phyloP scores from a whole-genome alignment of 768 basidiomycete genomes.

The Basidioascus undulatus region DNA sequence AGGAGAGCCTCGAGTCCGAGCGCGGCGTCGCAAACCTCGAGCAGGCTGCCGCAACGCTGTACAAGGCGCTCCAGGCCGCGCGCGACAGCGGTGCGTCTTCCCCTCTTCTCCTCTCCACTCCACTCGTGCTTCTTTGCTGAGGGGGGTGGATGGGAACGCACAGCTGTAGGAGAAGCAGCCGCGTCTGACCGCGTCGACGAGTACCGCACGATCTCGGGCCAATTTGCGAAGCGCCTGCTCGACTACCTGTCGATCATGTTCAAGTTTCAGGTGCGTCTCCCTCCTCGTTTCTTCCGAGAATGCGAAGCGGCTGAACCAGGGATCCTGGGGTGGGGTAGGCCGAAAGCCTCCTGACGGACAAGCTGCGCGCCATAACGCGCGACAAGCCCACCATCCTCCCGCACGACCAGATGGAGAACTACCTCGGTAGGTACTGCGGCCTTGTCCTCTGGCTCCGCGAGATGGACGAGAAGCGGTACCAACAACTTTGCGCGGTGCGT shows the following conservation, averaged over 20 bases:
- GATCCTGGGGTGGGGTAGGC: conserved; percentile 25
- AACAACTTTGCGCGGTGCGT: conserved; percentile 68
- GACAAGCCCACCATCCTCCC: conserved; percentile 26
- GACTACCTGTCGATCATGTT: conserved; percentile 85
- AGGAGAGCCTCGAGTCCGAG: conserved; percentile 67
- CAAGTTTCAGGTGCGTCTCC: conserved; percentile 42
- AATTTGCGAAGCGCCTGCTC: conserved; percentile 76
- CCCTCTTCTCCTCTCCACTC: neutral
- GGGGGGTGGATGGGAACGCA: too few relatives aligned
- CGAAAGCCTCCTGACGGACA: conserved; percentile 40
- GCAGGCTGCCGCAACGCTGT: conserved; percentile 60
- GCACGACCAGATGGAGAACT: conserved; percentile 52
- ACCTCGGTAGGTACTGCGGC: conserved; percentile 69
- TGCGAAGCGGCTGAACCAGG: neutral
- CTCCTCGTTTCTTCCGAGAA: neutral
- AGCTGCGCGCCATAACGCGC: conserved; percentile 24
- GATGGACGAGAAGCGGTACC: conserved; percentile 77
- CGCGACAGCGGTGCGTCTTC: conserved; percentile 49
- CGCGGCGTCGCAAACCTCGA: conserved; percentile 55
- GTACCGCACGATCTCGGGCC: conserved; percentile 65
- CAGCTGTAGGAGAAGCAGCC: conserved; percentile 44
- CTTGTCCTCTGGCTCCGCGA: conserved; percentile 81
- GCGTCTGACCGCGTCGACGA: conserved; percentile 81
- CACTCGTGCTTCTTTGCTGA: neutral
- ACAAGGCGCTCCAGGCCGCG: conserved; percentile 78